Percentiles rank a stretch among this genome's conserved stretches.
Evolutionary conservation across 108 stramenopile species (phyloP).

Genomic region (Bacterosira constricta): DNA sequence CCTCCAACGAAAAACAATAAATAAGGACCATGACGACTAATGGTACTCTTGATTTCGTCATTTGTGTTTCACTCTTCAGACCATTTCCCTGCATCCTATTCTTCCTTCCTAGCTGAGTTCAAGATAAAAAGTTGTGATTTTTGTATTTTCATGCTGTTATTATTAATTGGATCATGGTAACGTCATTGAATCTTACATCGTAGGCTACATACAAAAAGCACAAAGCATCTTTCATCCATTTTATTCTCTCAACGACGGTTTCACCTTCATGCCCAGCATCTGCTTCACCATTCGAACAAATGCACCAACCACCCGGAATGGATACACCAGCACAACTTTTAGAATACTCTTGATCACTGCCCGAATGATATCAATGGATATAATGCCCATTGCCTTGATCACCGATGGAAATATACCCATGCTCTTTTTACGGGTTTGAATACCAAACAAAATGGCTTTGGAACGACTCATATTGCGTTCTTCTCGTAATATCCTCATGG

Average conservation of each 20-base stretch:
- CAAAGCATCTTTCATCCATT: too few relatives aligned
- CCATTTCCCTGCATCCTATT: too few relatives aligned
- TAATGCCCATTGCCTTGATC: slow-evolving; percentile 37
- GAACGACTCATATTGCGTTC: slow-evolving; percentile 54
- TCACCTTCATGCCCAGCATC: slow-evolving; percentile 38
- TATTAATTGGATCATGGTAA: too few relatives aligned
- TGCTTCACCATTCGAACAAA: slow-evolving; percentile 17
- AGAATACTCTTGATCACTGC: slow-evolving; percentile 17
- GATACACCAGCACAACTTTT: slow-evolving; percentile 45
- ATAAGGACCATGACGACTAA: too few relatives aligned
- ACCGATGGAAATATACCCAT: slow-evolving; percentile 51
- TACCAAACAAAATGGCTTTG: slow-evolving; percentile 60
- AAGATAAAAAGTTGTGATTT: too few relatives aligned
- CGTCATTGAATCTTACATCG: too few relatives aligned
- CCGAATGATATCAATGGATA: slow-evolving; percentile 37
- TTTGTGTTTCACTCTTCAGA: too few relatives aligned
- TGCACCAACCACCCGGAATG: slow-evolving; percentile 27
- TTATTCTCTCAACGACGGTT: slow-evolving; percentile 36
- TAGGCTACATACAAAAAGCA: too few relatives aligned
- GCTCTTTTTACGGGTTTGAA: slow-evolving; percentile 38
- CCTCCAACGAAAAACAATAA: too few relatives aligned
- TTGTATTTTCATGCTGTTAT: too few relatives aligned
- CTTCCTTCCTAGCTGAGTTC: too few relatives aligned
- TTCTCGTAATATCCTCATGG: slow-evolving; percentile 63
- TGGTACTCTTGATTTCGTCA: too few relatives aligned